Percentiles rank a stretch among this genome's conserved stretches.
phyloP scores from a whole-genome alignment of 2,329 filamentous ascomycete species.

The Scopulariopsis brevicaulis region DNA sequence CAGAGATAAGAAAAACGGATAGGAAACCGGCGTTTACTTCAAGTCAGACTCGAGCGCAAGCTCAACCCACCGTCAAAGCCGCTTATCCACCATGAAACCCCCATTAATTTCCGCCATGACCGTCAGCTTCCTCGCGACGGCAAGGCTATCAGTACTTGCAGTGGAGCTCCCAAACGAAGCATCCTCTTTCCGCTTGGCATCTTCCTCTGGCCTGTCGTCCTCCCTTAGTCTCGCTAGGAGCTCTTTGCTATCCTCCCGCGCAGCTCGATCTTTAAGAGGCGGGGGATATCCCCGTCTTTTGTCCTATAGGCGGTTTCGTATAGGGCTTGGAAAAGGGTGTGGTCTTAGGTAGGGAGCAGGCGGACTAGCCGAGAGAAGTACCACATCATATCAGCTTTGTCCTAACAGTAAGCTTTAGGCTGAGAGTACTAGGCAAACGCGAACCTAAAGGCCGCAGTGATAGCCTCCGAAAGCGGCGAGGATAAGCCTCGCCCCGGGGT shows the following conservation, averaged over 20 bases:
- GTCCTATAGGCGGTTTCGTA: slow-evolving; percentile 7
- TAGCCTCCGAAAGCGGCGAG: background rate
- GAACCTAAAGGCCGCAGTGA: slow-evolving; percentile 6
- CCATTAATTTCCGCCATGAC: background rate
- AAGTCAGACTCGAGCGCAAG: background rate
- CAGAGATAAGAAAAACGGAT: no score
- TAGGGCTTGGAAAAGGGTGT: slow-evolving; percentile 6
- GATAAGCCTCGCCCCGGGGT: slow-evolving; percentile 3
- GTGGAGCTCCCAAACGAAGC: background rate
- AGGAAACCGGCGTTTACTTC: background rate
- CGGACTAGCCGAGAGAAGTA: slow-evolving; percentile 8
- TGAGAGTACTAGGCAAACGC: slow-evolving; percentile 4
- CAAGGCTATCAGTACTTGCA: background rate
- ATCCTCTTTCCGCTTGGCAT: background rate
- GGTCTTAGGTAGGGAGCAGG: slow-evolving; percentile 10
- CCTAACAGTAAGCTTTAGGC: slow-evolving; percentile 1
- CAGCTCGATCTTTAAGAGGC: slow-evolving; percentile 7
- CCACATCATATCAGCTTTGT: slow-evolving; percentile 8
- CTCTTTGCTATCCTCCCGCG: slow-evolving; percentile 2
- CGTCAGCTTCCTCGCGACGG: background rate
- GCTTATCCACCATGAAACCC: background rate
- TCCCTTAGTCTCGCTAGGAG: slow-evolving; percentile 6
- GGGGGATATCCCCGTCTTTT: background rate
- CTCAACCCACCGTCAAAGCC: background rate
- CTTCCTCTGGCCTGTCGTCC: slow-evolving; percentile 7